Percentiles rank a stretch among this genome's conserved stretches.
Conservation (phyloP, 2,329 filamentous ascomycete species). For the Meredithiella fracta region DNA sequence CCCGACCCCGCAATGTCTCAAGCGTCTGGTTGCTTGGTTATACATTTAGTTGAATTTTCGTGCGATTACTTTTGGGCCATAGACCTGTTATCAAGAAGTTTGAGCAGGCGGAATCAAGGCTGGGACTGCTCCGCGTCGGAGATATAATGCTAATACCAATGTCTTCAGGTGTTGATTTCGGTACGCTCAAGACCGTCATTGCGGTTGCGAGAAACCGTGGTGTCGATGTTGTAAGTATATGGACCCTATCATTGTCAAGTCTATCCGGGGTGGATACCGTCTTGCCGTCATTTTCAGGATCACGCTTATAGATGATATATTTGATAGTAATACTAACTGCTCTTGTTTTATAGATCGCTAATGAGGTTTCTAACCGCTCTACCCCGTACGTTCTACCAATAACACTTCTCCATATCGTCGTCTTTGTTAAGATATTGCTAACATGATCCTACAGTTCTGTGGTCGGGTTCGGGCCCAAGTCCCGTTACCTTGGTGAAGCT, state of each 20-base stretch:
- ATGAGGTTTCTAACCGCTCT: slow-evolving; percentile 96
- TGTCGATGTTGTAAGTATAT: slow-evolving; percentile 81
- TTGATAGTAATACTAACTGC: not conserved
- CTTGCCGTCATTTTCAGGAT: not conserved
- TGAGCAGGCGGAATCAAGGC: not conserved
- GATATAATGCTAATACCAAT: not conserved
- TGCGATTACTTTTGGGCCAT: not conserved
- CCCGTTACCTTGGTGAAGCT: slow-evolving; percentile 81
- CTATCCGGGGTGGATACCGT: not conserved
- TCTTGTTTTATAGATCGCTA: slow-evolving; percentile 55
- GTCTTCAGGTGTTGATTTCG: slow-evolving; percentile 66
- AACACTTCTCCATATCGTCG: not conserved
- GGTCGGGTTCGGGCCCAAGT: slow-evolving; percentile 88
- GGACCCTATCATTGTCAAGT: slow-evolving; percentile 6
- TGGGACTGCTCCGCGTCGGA: not conserved
- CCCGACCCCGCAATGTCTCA: not conserved
- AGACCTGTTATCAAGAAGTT: not conserved
- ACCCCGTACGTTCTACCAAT: slow-evolving; percentile 61
- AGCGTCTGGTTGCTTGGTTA: not conserved
- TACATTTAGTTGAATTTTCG: not conserved
- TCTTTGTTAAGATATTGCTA: slow-evolving; percentile 13
- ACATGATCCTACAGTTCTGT: slow-evolving; percentile 45
- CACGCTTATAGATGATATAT: not conserved
- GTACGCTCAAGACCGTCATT: slow-evolving; percentile 91
- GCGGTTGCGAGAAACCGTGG: slow-evolving; percentile 96